phyloP scores from a whole-genome alignment of 352 stramenopile genomes.

The Globisporangium radiosum region DNA sequence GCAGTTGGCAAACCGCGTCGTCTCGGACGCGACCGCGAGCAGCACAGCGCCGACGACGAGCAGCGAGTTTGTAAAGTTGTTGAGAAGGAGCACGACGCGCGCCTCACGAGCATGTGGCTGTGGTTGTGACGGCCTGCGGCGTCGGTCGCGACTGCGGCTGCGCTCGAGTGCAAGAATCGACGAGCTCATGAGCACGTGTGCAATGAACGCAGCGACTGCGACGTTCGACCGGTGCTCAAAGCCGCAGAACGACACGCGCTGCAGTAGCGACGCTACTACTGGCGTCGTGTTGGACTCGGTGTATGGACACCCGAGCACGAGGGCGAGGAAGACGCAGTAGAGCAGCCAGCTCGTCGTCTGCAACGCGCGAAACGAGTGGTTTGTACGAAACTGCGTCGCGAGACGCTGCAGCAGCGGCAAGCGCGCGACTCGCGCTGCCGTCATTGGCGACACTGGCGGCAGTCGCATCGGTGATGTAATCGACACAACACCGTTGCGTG shows the following conservation, averaged over 20 bases:
- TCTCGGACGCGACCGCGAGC: constrained; percentile 54
- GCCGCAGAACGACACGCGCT: constrained; percentile 24
- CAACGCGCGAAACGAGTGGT: constrained; percentile 66
- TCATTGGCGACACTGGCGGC: constrained; percentile 18
- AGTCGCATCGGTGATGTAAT: constrained; percentile 25
- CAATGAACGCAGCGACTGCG: constrained; percentile 59
- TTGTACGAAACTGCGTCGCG: constrained; percentile 23
- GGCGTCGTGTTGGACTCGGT: background rate
- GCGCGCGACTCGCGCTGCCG: constrained; percentile 14
- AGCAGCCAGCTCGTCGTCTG: constrained; percentile 54
- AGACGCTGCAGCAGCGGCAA: constrained; percentile 11
- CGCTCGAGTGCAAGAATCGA: constrained; percentile 64
- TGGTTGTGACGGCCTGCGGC: background rate
- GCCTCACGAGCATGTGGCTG: constrained; percentile 22
- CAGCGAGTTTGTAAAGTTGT: constrained; percentile 87
- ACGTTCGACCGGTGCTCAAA: constrained; percentile 44
- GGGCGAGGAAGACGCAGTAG: constrained; percentile 43
- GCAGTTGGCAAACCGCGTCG: constrained; percentile 24
- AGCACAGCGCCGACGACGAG: constrained; percentile 60
- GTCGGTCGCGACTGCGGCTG: constrained; percentile 23
- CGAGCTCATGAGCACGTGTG: constrained; percentile 72
- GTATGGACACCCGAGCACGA: constrained; percentile 28
- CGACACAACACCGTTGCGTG: constrained; percentile 17
- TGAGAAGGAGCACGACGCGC: constrained; percentile 61
- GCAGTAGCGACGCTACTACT: background rate